Conservation (phyloP, 768 basidiomycete genomes). For the Amanita thiersii region DNA sequence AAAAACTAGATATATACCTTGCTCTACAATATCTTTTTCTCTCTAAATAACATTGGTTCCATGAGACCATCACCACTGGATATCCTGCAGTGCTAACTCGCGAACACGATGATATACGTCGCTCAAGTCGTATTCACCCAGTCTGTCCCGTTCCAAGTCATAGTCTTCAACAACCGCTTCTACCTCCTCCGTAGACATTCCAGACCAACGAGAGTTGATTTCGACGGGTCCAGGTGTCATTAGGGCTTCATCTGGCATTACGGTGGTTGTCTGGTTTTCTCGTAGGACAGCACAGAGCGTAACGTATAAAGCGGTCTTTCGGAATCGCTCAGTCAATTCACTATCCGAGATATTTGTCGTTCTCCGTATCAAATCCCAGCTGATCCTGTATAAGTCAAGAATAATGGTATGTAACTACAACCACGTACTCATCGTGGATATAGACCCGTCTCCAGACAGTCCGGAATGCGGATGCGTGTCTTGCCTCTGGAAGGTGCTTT, state of each 20-base stretch:
- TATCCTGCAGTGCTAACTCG: conserved; percentile 51
- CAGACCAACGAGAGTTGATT: conserved; percentile 66
- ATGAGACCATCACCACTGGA: conserved; percentile 23
- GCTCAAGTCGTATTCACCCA: conserved; percentile 51
- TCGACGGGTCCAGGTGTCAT: conserved; percentile 50
- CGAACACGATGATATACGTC: conserved; percentile 56
- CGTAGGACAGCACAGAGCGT: conserved; percentile 48
- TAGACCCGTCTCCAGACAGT: conserved; percentile 86
- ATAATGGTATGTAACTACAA: neutral
- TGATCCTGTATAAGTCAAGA: conserved; percentile 18
- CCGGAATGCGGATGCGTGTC: conserved; percentile 61
- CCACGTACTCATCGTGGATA: conserved; percentile 73
- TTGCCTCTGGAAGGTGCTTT: conserved; percentile 62
- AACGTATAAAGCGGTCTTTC: conserved; percentile 65
- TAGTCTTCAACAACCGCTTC: conserved; percentile 55
- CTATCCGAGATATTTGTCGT: conserved; percentile 73
- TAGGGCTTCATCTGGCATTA: conserved; percentile 51
- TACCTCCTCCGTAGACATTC: conserved; percentile 58
- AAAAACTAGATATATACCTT: conserved; percentile 9
- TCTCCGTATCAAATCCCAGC: conserved; percentile 72
- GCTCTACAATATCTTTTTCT: conserved; percentile 1
- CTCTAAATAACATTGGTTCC: too few species aligned
- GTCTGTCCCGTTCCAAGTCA: conserved; percentile 46
- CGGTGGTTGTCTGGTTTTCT: conserved; percentile 40
- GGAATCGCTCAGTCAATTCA: conserved; percentile 65